A percentile compares a stretch with the other conserved stretches of the same genome.
Conservation (phyloP, 495 filamentous ascomycete species). For the Penicillium angulare region DNA sequence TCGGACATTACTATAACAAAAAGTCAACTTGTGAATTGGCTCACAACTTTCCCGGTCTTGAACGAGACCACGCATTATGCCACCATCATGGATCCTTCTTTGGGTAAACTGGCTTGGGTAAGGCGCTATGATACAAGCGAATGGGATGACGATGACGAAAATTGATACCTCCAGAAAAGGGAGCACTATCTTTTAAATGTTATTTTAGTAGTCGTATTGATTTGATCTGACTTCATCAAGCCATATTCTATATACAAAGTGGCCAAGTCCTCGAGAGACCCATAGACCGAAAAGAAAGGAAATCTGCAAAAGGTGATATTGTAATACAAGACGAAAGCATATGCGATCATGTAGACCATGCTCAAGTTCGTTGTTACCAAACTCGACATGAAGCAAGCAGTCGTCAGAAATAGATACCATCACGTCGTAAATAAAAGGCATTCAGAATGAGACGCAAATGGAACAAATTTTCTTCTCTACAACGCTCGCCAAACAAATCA, state of each 20-base stretch:
- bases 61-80: conserved; percentile 57
- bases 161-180: background rate
- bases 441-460: conserved; percentile 1
- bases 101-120: conserved; percentile 45
- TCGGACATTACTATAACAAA: conserved; percentile 23
- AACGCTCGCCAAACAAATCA: background rate
- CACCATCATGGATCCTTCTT: conserved; percentile 48
- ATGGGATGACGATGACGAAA: background rate
- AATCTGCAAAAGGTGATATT: background rate
- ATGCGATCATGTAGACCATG: background rate
- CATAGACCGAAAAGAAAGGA: too few relatives aligned
- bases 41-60: conserved; percentile 45
- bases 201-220: too few relatives aligned
- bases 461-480: background rate
- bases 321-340: background rate
- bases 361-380: background rate
- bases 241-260: background rate
- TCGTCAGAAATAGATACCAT: conserved; percentile 11
- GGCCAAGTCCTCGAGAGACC: too few relatives aligned
- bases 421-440: conserved; percentile 16
- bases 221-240: too few relatives aligned
- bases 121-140: conserved; percentile 22
- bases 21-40: conserved; percentile 39
- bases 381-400: background rate
- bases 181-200: too few relatives aligned